Evolutionary conservation across 1,284 basidiomycete species (phyloP).

Genomic region (Bjerkandera adusta): DNA sequence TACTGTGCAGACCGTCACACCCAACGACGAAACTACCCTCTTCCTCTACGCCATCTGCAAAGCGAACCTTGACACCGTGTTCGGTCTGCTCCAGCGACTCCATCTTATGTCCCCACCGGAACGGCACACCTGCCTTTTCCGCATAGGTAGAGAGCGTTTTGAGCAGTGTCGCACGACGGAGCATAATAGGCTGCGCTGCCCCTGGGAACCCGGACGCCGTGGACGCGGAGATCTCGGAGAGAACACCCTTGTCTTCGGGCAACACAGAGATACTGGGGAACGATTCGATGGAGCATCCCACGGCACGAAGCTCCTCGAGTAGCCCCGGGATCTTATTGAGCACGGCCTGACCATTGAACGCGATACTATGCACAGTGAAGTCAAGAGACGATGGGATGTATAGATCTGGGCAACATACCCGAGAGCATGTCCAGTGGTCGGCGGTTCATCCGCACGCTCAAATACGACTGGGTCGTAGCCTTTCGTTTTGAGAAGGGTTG

Average conservation of each 20-base stretch:
- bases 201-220: conserved; percentile 18
- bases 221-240: conserved; percentile 25
- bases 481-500: conserved; percentile 39
- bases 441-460: conserved; percentile 32
- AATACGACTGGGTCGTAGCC: conserved; percentile 43
- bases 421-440: conserved; percentile 36
- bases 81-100: conserved; percentile 32
- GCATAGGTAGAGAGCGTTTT: conserved; percentile 33
- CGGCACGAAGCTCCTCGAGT: conserved; percentile 27
- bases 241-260: conserved; percentile 30
- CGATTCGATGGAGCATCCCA: conserved; percentile 27
- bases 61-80: conserved; percentile 33
- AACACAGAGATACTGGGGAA: conserved; percentile 30
- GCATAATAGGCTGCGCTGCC: too few relatives aligned
- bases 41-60: conserved; percentile 38
- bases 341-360: conserved; percentile 41
- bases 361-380: conserved; percentile 29
- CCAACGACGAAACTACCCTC: conserved; percentile 42
- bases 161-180: conserved; percentile 34
- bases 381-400: neutral
- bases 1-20: conserved; percentile 47
- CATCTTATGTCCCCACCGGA: conserved; percentile 38
- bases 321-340: conserved; percentile 39
- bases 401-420: conserved; percentile 25
- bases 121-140: conserved; percentile 32